A percentile compares a stretch with the other conserved stretches of the same genome.
Conservation (phyloP, 116 monocot species). For the Zostera marina region DNA sequence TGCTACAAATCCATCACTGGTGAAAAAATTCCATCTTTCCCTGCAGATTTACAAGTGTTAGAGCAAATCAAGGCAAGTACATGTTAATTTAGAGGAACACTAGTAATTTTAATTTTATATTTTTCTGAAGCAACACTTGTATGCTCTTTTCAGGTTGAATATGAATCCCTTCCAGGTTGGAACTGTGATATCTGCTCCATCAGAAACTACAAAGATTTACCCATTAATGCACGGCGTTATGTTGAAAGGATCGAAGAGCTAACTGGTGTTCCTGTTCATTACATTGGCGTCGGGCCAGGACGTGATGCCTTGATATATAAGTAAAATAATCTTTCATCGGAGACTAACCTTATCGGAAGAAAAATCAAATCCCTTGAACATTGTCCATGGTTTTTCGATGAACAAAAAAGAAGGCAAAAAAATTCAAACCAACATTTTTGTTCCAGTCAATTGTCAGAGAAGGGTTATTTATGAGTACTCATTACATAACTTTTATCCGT, state of each 20-base stretch:
- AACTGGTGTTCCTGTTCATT: slow-evolving; percentile 70
- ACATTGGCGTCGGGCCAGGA: slow-evolving; percentile 84
- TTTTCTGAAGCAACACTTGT: not conserved
- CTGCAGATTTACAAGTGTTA: slow-evolving; percentile 58
- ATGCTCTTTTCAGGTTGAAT: slow-evolving; percentile 52
- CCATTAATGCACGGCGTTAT: slow-evolving; percentile 46
- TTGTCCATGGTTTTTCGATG: not conserved
- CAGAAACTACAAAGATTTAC: slow-evolving; percentile 64
- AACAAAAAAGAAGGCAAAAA: not conserved
- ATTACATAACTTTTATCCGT: too few relatives aligned
- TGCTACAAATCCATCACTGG: slow-evolving; percentile 44
- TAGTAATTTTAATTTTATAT: slow-evolving; percentile 1
- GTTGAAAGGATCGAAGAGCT: slow-evolving; percentile 92
- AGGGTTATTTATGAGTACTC: too few relatives aligned
- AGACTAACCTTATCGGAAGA: too few relatives aligned
- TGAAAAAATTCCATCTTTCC: slow-evolving; percentile 42
- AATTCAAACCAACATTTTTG: too few relatives aligned
- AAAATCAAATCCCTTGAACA: not conserved
- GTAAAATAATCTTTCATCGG: slow-evolving; percentile 7
- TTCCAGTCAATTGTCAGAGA: too few relatives aligned
- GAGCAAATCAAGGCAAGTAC: slow-evolving; percentile 56
- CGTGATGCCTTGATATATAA: slow-evolving; percentile 87
- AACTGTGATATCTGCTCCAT: slow-evolving; percentile 60
- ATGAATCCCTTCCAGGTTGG: slow-evolving; percentile 91
- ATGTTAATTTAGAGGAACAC: not conserved